Percentiles rank a stretch among this genome's conserved stretches.
phyloP scores from a whole-genome alignment of 2,329 filamentous ascomycete species.

The Emergomyces orientalis region DNA sequence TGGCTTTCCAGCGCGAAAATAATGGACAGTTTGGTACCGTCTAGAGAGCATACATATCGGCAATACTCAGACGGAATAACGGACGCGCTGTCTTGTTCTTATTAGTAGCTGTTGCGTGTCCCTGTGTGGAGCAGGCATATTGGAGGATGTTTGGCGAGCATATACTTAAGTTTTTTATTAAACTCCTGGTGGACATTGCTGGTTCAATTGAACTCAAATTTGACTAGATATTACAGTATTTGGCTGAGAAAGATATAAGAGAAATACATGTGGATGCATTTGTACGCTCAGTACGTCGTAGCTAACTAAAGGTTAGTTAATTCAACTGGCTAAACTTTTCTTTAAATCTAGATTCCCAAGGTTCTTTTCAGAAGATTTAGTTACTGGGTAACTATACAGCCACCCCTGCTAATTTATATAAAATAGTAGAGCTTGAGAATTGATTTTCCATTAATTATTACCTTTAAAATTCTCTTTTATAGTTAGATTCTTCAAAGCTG shows the following conservation, averaged over 20 bases:
- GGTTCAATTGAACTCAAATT: background rate
- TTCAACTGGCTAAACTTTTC: too few relatives aligned
- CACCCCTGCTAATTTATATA: too few relatives aligned
- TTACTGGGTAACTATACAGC: too few relatives aligned
- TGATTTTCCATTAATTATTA: too few relatives aligned
- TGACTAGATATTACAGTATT: background rate
- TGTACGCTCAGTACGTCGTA: too few relatives aligned
- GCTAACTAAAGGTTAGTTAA: too few relatives aligned
- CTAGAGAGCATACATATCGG: slow-evolving; percentile 6
- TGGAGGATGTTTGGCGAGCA: background rate
- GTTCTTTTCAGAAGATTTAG: too few relatives aligned
- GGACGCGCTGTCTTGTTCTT: background rate
- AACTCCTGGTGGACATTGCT: slow-evolving; percentile 4
- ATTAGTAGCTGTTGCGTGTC: background rate
- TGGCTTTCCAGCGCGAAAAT: background rate
- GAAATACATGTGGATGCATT: too few relatives aligned
- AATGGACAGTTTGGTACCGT: slow-evolving; percentile 1
- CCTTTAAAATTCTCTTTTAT: too few relatives aligned
- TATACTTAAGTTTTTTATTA: slow-evolving; percentile 5
- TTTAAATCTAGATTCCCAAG: too few relatives aligned
- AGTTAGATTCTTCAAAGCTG: too few relatives aligned
- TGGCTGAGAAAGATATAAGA: background rate
- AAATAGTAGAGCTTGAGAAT: too few relatives aligned
- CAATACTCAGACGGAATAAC: slow-evolving; percentile 8
- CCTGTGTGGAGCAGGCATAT: background rate